These are phyloP conservation scores for Trypethelium eluteriae DNA, from an alignment of 495 filamentous ascomycete species.

Conservation along the genomic window DNA sequence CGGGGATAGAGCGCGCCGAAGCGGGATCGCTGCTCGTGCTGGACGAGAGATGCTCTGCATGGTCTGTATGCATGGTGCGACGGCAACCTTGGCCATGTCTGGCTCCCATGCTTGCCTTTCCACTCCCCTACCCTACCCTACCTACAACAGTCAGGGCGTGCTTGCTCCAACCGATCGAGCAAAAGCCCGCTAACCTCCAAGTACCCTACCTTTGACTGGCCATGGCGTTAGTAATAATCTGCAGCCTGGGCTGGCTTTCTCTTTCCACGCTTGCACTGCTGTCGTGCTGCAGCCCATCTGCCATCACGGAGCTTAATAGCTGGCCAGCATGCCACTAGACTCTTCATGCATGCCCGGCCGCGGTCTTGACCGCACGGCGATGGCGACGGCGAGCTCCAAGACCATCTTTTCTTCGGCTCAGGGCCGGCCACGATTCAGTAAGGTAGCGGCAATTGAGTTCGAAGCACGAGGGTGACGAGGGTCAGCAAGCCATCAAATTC, in stretches of 20 bases:
- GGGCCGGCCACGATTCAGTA: conserved; percentile 1
- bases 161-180: conserved; percentile 1
- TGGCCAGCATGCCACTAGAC: background rate
- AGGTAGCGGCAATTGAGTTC: background rate
- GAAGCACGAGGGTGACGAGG: background rate
- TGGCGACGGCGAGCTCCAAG: background rate
- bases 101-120: background rate
- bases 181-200: too few species aligned
- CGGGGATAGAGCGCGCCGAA: conserved; percentile 9
- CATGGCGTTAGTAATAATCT: background rate
- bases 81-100: background rate
- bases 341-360: background rate
- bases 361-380: background rate
- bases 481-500: background rate
- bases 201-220: background rate
- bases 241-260: background rate
- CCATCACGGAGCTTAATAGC: conserved; percentile 4
- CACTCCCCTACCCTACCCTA: too few species aligned
- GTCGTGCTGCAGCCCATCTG: conserved; percentile 5
- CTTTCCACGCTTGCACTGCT: background rate
- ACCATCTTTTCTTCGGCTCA: background rate
- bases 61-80: background rate
- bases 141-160: background rate
- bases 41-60: conserved; percentile 1
- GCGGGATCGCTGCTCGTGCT: conserved; percentile 9